Evolutionary conservation across 768 basidiomycete genomes (phyloP).

Genomic region (Calocybe indica): DNA sequence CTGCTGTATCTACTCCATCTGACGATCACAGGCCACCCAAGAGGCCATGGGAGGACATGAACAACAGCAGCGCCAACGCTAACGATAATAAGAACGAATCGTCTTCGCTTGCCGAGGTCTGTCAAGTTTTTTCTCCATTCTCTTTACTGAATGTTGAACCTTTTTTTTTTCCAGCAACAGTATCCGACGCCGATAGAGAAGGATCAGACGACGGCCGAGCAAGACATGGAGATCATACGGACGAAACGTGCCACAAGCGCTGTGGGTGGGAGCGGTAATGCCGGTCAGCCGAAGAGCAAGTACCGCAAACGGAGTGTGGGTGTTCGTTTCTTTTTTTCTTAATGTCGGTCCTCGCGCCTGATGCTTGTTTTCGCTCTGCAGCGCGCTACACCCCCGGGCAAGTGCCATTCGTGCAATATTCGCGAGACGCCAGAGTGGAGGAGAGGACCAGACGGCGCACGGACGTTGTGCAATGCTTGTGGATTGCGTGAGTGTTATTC

Average conservation of each 20-base stretch:
- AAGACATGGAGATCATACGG: constrained; percentile 82
- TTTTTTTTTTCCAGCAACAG: constrained; percentile 11
- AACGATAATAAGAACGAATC: constrained; percentile 18
- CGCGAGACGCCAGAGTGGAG: constrained; percentile 88
- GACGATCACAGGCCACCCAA: constrained; percentile 64
- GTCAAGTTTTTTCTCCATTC: constrained; percentile 3
- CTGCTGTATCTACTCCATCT: constrained; percentile 24
- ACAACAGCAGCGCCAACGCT: constrained; percentile 30
- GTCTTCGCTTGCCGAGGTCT: constrained; percentile 27
- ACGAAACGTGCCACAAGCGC: constrained; percentile 73
- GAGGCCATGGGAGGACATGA: constrained; percentile 74
- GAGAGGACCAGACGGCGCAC: constrained; percentile 76
- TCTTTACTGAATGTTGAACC: not conserved
- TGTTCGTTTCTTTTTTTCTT: constrained; percentile 11
- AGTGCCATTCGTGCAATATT: constrained; percentile 85
- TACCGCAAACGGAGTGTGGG: constrained; percentile 84
- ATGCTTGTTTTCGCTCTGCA: constrained; percentile 33
- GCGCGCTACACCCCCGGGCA: constrained; percentile 82
- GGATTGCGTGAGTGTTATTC: constrained; percentile 61
- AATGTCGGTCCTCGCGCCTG: constrained; percentile 11
- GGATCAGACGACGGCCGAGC: constrained; percentile 62
- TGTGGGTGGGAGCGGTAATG: constrained; percentile 42
- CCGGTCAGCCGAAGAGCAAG: constrained; percentile 66
- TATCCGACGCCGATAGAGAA: constrained; percentile 27
- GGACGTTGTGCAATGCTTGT: constrained; percentile 83